Conservation (phyloP, 371 early-diverging fungal genomes). For the Thermomucor indicae-seudaticae region DNA sequence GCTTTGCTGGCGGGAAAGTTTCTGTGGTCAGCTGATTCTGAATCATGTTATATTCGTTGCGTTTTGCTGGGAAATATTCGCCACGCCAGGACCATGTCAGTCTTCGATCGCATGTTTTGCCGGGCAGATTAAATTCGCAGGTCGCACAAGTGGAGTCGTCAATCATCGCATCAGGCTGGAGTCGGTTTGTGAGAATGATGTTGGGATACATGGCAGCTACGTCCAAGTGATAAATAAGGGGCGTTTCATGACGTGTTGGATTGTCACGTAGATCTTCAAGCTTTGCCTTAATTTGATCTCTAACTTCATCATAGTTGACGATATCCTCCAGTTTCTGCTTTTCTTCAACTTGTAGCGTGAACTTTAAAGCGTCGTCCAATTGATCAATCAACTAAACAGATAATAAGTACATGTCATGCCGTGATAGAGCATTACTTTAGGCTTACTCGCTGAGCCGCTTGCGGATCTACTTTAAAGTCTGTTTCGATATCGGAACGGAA, state of each 20-base stretch:
- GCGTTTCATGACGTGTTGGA: slow-evolving; percentile 75
- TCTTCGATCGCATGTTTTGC: slow-evolving; percentile 88
- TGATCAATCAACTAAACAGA: slow-evolving; percentile 79
- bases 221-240: slow-evolving; percentile 99
- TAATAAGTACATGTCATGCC: too few relatives aligned
- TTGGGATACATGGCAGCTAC: slow-evolving; percentile 99
- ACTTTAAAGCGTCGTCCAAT: slow-evolving; percentile 87
- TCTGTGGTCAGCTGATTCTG: slow-evolving; percentile 81
- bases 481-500: slow-evolving; percentile 96
- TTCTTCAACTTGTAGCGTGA: slow-evolving; percentile 85
- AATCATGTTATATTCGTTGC: slow-evolving; percentile 92
- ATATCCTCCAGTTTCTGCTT: slow-evolving; percentile 65
- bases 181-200: slow-evolving; percentile 98
- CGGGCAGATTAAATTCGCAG: slow-evolving; percentile 92
- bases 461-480: slow-evolving; percentile 79
- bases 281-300: slow-evolving; percentile 28
- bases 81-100: slow-evolving; percentile 99
- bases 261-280: slow-evolving; percentile 67
- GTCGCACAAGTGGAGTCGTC: slow-evolving; percentile 89
- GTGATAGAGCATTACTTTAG: background rate
- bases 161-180: slow-evolving; percentile 98
- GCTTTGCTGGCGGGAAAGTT: slow-evolving; percentile 63
- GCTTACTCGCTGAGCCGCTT: slow-evolving; percentile 66
- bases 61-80: slow-evolving; percentile 92
- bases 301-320: slow-evolving; percentile 75